Percentiles rank a stretch among this genome's conserved stretches.
These are phyloP conservation scores for Penicillium sp. DNA, from an alignment of 2,329 filamentous ascomycete genomes.

Conservation along the genomic window DNA sequence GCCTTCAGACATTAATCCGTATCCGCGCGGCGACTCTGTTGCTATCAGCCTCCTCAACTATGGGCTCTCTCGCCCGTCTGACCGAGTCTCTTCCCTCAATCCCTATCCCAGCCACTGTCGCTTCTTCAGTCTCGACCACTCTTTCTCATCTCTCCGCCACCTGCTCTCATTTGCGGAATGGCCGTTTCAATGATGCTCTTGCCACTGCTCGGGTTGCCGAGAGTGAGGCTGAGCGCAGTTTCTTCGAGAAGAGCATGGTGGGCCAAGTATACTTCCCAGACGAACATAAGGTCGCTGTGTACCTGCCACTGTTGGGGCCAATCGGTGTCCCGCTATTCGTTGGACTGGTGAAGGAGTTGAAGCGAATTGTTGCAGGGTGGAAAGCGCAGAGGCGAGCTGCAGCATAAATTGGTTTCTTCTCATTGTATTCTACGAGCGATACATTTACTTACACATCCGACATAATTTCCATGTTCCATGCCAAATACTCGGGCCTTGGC, in stretches of 20 bases:
- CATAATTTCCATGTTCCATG: too few relatives aligned
- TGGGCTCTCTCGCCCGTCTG: conserved; percentile 87
- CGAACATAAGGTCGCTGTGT: conserved; percentile 96
- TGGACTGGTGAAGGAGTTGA: conserved; percentile 77
- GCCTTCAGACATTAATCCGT: conserved; percentile 79
- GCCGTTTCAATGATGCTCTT: conserved; percentile 65
- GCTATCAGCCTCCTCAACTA: conserved; percentile 84
- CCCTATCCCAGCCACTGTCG: conserved; percentile 82
- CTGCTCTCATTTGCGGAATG: conserved; percentile 66
- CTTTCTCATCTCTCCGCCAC: conserved; percentile 74
- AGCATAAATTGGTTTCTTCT: conserved; percentile 1
- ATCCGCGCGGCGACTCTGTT: conserved; percentile 82
- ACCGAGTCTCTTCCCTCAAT: conserved; percentile 83
- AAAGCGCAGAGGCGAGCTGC: conserved; percentile 25
- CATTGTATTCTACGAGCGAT: conserved; percentile 1
- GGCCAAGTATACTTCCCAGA: conserved; percentile 98
- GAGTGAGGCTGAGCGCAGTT: conserved; percentile 84
- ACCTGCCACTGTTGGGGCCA: conserved; percentile 84
- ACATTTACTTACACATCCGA: neutral
- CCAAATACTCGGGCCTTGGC: too few relatives aligned
- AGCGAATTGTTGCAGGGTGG: conserved; percentile 45
- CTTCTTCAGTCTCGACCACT: conserved; percentile 77
- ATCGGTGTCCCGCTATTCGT: conserved; percentile 87
- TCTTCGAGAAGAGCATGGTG: conserved; percentile 99
- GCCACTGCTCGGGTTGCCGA: conserved; percentile 82